phyloP scores from a whole-genome alignment of 768 basidiomycete genomes.

The Trametes coccinea region DNA sequence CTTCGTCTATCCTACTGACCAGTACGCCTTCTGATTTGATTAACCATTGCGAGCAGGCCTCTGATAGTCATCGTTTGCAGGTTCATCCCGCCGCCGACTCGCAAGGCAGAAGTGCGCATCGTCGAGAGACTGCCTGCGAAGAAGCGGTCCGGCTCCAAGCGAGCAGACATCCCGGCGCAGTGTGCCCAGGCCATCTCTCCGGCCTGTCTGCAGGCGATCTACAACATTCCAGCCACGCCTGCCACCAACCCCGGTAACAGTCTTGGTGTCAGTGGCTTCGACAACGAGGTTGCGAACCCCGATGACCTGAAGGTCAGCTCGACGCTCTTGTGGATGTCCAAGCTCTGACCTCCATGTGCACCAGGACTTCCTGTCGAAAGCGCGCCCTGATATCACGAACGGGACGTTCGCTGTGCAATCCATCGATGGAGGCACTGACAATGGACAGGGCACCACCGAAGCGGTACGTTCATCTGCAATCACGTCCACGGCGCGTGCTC shows the following conservation, averaged over 20 bases:
- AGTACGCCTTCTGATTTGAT: constrained; percentile 23
- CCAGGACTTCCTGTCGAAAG: constrained; percentile 30
- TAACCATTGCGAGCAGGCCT: background rate
- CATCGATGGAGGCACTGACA: constrained; percentile 33
- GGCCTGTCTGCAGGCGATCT: constrained; percentile 34
- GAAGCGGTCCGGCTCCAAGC: background rate
- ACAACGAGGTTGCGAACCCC: constrained; percentile 33
- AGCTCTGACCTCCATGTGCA: constrained; percentile 34
- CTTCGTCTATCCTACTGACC: constrained; percentile 34
- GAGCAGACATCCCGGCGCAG: constrained; percentile 14
- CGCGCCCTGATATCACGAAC: constrained; percentile 27
- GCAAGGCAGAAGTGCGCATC: constrained; percentile 8
- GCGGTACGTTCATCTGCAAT: constrained; percentile 28
- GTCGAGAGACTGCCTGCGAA: background rate
- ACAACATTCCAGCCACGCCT: constrained; percentile 37
- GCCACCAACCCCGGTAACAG: constrained; percentile 31
- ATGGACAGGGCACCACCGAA: constrained; percentile 37
- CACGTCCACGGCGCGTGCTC: constrained; percentile 28
- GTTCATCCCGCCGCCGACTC: constrained; percentile 17
- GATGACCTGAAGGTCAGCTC: constrained; percentile 31
- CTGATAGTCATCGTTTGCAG: background rate
- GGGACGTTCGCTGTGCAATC: constrained; percentile 30
- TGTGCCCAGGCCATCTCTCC: constrained; percentile 31
- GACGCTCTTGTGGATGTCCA: no score
- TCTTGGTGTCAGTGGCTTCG: constrained; percentile 37